Conservation (phyloP, 192 early-diverging fungal species). For the Spizellomyces punctatus region DNA sequence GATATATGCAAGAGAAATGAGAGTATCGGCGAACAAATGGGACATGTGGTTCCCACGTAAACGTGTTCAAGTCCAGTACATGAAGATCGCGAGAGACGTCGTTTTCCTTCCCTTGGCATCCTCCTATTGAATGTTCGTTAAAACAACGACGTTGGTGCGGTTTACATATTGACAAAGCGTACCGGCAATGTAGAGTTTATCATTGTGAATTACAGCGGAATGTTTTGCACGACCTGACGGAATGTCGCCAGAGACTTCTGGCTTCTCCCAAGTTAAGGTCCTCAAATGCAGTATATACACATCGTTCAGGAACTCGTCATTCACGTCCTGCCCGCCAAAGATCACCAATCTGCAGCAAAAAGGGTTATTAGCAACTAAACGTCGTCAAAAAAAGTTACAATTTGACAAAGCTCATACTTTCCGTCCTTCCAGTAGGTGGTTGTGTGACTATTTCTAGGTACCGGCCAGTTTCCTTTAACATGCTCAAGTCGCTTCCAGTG, state of each 20-base stretch:
- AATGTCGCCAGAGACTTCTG: conserved; percentile 47
- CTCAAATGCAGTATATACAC: conserved; percentile 60
- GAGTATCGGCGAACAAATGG: conserved; percentile 54
- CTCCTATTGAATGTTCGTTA: no score
- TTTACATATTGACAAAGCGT: conserved; percentile 5
- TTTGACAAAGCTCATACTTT: conserved; percentile 10
- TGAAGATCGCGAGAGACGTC: not conserved
- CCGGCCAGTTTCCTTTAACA: conserved; percentile 53
- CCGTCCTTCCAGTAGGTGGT: conserved; percentile 54
- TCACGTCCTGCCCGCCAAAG: conserved; percentile 66
- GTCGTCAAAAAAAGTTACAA: not conserved
- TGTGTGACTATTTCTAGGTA: conserved; percentile 65
- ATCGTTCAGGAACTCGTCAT: conserved; percentile 58
- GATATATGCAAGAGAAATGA: conserved; percentile 61
- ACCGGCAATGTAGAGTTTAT: conserved; percentile 68
- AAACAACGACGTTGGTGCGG: no score
- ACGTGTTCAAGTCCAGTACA: conserved; percentile 57
- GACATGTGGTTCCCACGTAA: conserved; percentile 60
- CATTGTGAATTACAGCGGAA: conserved; percentile 60
- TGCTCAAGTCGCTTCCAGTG: conserved; percentile 58
- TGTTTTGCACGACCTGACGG: conserved; percentile 61
- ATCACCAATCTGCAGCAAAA: conserved; percentile 55
- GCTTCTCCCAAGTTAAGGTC: conserved; percentile 63
- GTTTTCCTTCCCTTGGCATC: not conserved
- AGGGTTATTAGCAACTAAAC: not conserved